Base-by-base conservation (phyloP, 257 asterid genomes). In the Salvia rosmarinus region DNA sequence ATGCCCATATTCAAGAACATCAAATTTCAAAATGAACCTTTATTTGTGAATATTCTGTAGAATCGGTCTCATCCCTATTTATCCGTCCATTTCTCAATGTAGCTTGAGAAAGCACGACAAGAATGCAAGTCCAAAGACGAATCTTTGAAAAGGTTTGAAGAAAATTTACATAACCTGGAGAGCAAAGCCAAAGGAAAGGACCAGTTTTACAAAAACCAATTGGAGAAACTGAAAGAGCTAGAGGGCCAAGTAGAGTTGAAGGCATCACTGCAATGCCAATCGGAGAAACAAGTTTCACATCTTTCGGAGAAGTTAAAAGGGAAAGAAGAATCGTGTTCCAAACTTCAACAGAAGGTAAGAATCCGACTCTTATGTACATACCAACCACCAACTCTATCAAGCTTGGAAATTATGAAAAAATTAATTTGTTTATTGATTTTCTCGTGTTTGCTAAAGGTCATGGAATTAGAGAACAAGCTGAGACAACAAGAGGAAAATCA, bases 61-160 rank as follows among this genome's bases (percentile, higher is more conserved):
- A 7, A 20, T 61, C 19, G 19, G 16, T 57, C 51, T 75, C 67
- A 57, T 70, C 47, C 37, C 43, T 40, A 32, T 30, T 10, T 46
- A n/a, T 65, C 34, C 51, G 0, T 47, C 42, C 62, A 17, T 32
- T 62, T 71, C 23, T 52, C 34, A 23, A 46, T 67, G 76, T 76
- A 93, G 97, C 92, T 91, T 28, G 99, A 94, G 39, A 94, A 85
- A 81, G 93, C 86, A 25, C 86, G 85, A 72, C 92, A 89, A 47
- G 99, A 94, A 50, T 81, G 84, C 35, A 85, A 81, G 82, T 75
- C 73, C 40, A 94, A 91, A 82, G 97, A 91, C 3, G 96, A 94
- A 73, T 79, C 95, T 16, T 4, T 94, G 75, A 88, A 78, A 81
- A 89, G 84, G 81, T 91, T 91, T 14, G 96, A 94, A 73, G 99